Evolutionary conservation across 75 land plant genomes (phyloP).

Genomic region (Sequoiadendron giganteum): DNA sequence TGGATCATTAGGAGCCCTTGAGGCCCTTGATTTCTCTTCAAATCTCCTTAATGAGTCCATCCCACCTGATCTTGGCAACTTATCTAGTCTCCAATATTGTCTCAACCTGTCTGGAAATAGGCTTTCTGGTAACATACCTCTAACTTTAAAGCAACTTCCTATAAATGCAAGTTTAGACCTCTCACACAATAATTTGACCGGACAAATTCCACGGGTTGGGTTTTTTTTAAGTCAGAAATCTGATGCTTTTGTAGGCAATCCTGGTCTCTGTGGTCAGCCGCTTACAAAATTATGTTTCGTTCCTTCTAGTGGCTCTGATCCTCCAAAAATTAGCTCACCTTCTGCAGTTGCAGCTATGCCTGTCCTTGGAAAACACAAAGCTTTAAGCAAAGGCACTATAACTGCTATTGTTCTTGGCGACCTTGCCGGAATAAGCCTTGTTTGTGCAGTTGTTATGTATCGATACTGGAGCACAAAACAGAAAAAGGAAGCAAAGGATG

Average conservation of each 20-base stretch:
- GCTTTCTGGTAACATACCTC: slow-evolving; percentile 57
- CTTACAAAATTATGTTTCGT: slow-evolving; percentile 31
- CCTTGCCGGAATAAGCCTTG: slow-evolving; percentile 41
- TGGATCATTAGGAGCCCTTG: slow-evolving; percentile 25
- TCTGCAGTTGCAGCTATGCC: slow-evolving; percentile 73
- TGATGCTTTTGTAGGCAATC: slow-evolving; percentile 55
- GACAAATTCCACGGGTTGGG: slow-evolving; percentile 50
- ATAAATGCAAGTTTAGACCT: slow-evolving; percentile 61
- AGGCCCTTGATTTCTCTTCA: slow-evolving; percentile 67
- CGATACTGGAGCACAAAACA: slow-evolving; percentile 42
- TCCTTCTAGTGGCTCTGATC: slow-evolving; percentile 32
- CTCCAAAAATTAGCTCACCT: slow-evolving; percentile 37
- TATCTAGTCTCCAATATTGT: slow-evolving; percentile 17
- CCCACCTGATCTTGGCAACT: slow-evolving; percentile 49
- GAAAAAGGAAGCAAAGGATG: slow-evolving; percentile 17
- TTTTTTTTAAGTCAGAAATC: slow-evolving; percentile 30
- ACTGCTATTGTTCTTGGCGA: slow-evolving; percentile 67
- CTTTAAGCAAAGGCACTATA: slow-evolving; percentile 46
- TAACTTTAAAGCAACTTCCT: slow-evolving; percentile 40
- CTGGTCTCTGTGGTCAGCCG: slow-evolving; percentile 58
- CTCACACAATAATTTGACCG: slow-evolving; percentile 76
- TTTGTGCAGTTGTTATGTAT: slow-evolving; percentile 46
- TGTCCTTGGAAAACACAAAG: slow-evolving; percentile 21
- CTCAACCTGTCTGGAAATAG: slow-evolving; percentile 63
- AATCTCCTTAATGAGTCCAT: slow-evolving; percentile 60